These are phyloP conservation scores for Batkoa obscura DNA, from an alignment of 371 early-diverging fungal genomes.

Conservation along the genomic window DNA sequence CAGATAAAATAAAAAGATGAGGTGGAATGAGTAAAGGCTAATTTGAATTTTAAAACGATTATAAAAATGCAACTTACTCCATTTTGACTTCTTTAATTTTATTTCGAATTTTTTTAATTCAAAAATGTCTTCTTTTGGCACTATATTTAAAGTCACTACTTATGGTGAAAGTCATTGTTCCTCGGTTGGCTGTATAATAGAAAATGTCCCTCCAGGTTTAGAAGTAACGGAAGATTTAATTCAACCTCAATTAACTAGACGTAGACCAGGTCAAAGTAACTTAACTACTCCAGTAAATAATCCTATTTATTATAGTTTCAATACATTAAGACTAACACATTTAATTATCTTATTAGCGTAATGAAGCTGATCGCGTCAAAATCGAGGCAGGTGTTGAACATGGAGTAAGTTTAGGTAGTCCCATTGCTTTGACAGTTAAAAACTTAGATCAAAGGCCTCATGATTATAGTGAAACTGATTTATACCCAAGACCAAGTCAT, in stretches of 20 bases:
- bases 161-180: slow-evolving; percentile 97
- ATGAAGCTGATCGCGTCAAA: slow-evolving; percentile 77
- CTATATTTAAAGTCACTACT: slow-evolving; percentile 72
- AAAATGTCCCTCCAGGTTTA: slow-evolving; percentile 89
- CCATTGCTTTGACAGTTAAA: slow-evolving; percentile 76
- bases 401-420: slow-evolving; percentile 87
- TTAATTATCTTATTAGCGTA: slow-evolving; percentile 28
- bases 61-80: no score
- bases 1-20: no score
- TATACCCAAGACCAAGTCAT: slow-evolving; percentile 85
- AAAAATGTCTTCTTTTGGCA: slow-evolving; percentile 61
- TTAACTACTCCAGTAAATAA: slow-evolving; percentile 77
- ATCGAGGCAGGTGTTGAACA: slow-evolving; percentile 87
- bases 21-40: no score
- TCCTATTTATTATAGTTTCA: not conserved
- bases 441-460: slow-evolving; percentile 92
- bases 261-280: slow-evolving; percentile 88
- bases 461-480: slow-evolving; percentile 85
- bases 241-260: slow-evolving; percentile 74
- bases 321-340: no score
- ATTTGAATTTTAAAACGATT: no score
- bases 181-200: slow-evolving; percentile 90
- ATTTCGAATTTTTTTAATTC: no score
- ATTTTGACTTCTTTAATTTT: no score
- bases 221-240: slow-evolving; percentile 73